Evolutionary conservation across 2,329 filamentous ascomycete species (phyloP), one percentile per base, ranked within the genome.

Genomic region (Iodosphaeria phyllophila): DNA sequence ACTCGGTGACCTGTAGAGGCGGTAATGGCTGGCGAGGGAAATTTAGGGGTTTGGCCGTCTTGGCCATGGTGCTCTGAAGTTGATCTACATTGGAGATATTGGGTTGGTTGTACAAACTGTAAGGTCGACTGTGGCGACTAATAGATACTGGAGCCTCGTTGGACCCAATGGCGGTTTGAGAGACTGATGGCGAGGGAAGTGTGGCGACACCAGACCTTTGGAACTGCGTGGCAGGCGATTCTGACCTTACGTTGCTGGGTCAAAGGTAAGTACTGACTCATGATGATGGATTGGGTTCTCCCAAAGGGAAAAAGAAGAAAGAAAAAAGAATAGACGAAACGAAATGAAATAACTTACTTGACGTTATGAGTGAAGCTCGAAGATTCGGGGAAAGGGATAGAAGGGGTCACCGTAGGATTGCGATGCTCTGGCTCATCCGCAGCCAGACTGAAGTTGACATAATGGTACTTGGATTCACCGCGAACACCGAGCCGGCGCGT

Each of bases 381-480:
- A 5, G 51, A 39, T 27, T 68, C 64, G n/a, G 54, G 44, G 7
- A 64, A 50, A n/a, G 58, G 53, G 13, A 59, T 47, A 4, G 55
- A 46, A n/a, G 56, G 48, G 12, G 56, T 56, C 4, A 49, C 47
- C 20, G 53, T 50, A 9, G 57, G 50, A 15, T 62, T 53, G 20
- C 47, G 47, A 4, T 53, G 32, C 9, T 64, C 60, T 4, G 56
- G 47, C 27, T 63, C 54, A 29, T 73, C 68, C 25, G 73, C 68
- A 20, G 56, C 50, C 25, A 74, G 48, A 8, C 55, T 56, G 38
- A 75, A 75, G 41, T 73, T 72, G 23, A 74, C 69, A 41, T 98
- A 98, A 50, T 98, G 89, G 47, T 98, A 98, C 47, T 98, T 98
- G 9, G 89, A 98, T 53, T 95, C 86, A 34, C 89, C 89, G 26